Base-by-base conservation (phyloP, 1,139 yeast genomes). In the Hemisphaericaspora subhashii region DNA sequence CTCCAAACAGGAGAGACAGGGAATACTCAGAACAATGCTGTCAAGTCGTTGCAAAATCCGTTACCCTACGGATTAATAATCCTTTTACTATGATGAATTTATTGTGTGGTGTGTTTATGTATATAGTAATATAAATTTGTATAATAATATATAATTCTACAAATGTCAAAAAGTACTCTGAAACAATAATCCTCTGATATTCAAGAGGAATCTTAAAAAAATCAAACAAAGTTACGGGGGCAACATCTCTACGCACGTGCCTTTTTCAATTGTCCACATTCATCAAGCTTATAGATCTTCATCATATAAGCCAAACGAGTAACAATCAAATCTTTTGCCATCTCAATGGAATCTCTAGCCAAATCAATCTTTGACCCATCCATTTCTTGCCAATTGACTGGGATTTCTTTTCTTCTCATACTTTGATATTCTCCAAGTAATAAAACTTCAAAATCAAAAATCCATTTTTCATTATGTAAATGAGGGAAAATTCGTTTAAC, bases 401-500 rank as follows among this genome's bases (percentile, higher is more conserved):
- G 83, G 22, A 89, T 78, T 63, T 92, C 98, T 36, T 65, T 65
- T 39, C 90, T 74, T 6, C 76, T 72, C 35, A 90, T 82, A 1
- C 62, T 53, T 58, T 87, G 89, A 45, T 86, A 70, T 49, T 79
- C 77, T 2, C 92, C 97, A 44, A 94, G 68, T 46, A 92, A 77
- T 48, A 92, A 71, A 13, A 92, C 79, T 63, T 92, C 98, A 31
- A 92, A 98, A 57, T 92, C 98, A 60, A 92, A 92, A 30, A 94
- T 92, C 98, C 98, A 92, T 41, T 98, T 81, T 62, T 92, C 98
- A 11, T 96, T 90, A 60, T 92, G 98, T 86, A 94, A 79, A 50
- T 77, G 83, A 4, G 98, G 97, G 62, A 89, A 89, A 31, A 92
- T 86, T 40, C 55, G 53, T 12, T 57, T 56, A 13, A 83, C 76